Evolutionary conservation across 2,329 filamentous ascomycete genomes (phyloP), one percentile per base, ranked within the genome.

Genomic region (Monosporascus sp.): DNA sequence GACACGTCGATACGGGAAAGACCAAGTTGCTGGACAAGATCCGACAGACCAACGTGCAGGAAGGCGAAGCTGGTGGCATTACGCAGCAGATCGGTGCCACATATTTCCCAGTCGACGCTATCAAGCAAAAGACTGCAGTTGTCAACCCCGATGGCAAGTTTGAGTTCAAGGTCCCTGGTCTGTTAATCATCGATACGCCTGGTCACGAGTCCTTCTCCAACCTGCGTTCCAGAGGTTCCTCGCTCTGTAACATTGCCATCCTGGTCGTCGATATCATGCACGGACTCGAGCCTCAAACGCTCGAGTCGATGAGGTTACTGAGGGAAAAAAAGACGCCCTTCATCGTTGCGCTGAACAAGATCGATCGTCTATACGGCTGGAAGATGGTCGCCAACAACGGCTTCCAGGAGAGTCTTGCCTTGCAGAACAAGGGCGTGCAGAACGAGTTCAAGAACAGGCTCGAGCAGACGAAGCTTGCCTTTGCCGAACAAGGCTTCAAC

Each of bases 121-220:
- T 99, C 68, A 82, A 84, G 73, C 87, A 92, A 71, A 99, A 99
- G 82, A 96, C 91, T 17, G 82, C 85, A 20, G 93, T 97, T 17
- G 89, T 99, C 68, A 99, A 99, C 79, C 81, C 84, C 66, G 91
- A 99, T 68, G 86, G 87, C 65, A 81, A 81, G 52, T 97, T 99
- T 71, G 89, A 97, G 58, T 95, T 97, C 83, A 99, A 97, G 78
- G 90, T 99, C 22, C 95, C 94, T 45, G 94, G 94, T 81, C 84
- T 99, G 52, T 77, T 99, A 61, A 86, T 99, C 67, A 99, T 99
- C 67, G 94, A 99, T 75, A 99, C 94, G 1, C 95, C 94, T 66
- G 94, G 94, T 77, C 94, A 99, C 91, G 94, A 99, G 84, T 99
- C 94, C 67, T 99, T 99, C 84, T 96, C 93, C 59, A 99, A 99